Percentiles rank a stretch among this genome's conserved stretches.
Evolutionary conservation across 805 yeast species (phyloP).

Genomic region (Starmerella khaoyaiensis): DNA sequence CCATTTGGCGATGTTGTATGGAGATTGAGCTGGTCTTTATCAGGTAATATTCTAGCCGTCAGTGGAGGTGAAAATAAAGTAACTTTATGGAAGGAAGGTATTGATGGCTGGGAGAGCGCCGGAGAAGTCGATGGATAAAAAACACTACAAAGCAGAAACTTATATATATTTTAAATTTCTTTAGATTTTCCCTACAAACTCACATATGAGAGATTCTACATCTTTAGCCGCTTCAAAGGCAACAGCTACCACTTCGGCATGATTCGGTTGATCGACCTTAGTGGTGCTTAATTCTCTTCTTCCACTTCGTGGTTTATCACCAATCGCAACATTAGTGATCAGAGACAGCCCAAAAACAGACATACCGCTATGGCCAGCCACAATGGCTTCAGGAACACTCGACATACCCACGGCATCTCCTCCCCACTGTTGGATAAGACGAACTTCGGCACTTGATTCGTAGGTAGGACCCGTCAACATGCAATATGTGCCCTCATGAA

Average conservation of each 20-base stretch:
- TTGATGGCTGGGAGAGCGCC: slow-evolving; percentile 95
- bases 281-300: slow-evolving; percentile 11
- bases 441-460: slow-evolving; percentile 85
- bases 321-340: slow-evolving; percentile 73
- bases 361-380: slow-evolving; percentile 80
- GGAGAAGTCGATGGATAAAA: slow-evolving; percentile 78
- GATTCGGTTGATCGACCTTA: slow-evolving; percentile 66
- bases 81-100: slow-evolving; percentile 90
- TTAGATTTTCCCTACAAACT: slow-evolving; percentile 13
- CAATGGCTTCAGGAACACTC: slow-evolving; percentile 89
- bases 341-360: slow-evolving; percentile 72
- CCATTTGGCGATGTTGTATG: slow-evolving; percentile 94
- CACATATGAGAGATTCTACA: slow-evolving; percentile 50
- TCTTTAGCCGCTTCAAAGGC: slow-evolving; percentile 73
- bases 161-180: background rate
- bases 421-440: slow-evolving; percentile 56
- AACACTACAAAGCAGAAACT: background rate
- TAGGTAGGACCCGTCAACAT: slow-evolving; percentile 90
- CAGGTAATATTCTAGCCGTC: slow-evolving; percentile 90
- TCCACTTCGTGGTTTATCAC: slow-evolving; percentile 33
- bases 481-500: slow-evolving; percentile 78
- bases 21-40: slow-evolving; percentile 95
- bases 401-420: slow-evolving; percentile 97
- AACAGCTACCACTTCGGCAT: slow-evolving; percentile 77
- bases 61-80: slow-evolving; percentile 94